Conservation (phyloP, 2,329 filamentous ascomycete species). For the Botrytis aclada region DNA sequence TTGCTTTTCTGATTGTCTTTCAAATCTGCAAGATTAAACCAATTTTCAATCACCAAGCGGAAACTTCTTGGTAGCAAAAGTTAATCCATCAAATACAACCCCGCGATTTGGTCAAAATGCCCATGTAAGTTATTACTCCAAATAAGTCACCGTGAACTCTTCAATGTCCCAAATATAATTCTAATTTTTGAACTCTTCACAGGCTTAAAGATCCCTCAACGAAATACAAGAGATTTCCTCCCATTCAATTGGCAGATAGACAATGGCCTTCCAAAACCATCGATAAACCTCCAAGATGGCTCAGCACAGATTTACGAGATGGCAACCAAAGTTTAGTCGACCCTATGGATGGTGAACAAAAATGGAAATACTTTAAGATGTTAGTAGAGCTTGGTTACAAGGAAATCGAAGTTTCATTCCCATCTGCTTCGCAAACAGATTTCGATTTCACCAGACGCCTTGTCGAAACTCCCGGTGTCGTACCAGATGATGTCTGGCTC, state of each 20-base stretch:
- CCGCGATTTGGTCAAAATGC: slow-evolving; percentile 23
- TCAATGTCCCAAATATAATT: neutral
- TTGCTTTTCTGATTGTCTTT: neutral
- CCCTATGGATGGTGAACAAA: slow-evolving; percentile 95
- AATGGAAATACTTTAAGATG: slow-evolving; percentile 95
- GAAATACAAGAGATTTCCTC: slow-evolving; percentile 71
- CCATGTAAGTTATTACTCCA: slow-evolving; percentile 24
- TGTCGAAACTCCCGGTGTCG: slow-evolving; percentile 76
- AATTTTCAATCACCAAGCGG: slow-evolving; percentile 2
- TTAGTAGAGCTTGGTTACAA: slow-evolving; percentile 90
- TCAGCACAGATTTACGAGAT: slow-evolving; percentile 84
- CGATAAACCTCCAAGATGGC: slow-evolving; percentile 84
- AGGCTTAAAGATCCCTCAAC: slow-evolving; percentile 74
- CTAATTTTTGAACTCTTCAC: neutral
- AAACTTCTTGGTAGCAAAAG: neutral
- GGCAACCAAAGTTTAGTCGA: slow-evolving; percentile 92
- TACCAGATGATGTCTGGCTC: slow-evolving; percentile 86
- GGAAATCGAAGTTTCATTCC: slow-evolving; percentile 96
- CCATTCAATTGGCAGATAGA: slow-evolving; percentile 52
- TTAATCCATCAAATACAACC: neutral
- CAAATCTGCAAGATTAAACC: neutral
- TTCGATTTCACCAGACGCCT: slow-evolving; percentile 91
- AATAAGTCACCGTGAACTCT: neutral
- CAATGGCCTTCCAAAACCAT: slow-evolving; percentile 51
- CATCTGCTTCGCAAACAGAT: slow-evolving; percentile 90